phyloP scores from a whole-genome alignment of 306 rosid genomes.

The Sphenostylis stenocarpa region DNA sequence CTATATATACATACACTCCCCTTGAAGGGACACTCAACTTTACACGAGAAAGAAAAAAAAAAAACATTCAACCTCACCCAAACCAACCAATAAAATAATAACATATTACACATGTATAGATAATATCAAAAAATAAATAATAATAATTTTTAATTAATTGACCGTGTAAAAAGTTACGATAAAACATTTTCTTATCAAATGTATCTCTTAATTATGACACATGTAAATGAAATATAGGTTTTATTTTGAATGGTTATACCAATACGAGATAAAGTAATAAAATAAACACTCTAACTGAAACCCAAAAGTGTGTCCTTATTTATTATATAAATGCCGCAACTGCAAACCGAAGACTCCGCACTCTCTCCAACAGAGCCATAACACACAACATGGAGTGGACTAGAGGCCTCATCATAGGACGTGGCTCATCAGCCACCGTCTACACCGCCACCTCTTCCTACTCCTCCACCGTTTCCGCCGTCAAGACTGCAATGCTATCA shows the following conservation, averaged over 20 bases:
- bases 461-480: constrained; percentile 54
- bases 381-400: constrained; percentile 67
- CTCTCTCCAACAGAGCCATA: constrained; percentile 26
- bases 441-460: constrained; percentile 52
- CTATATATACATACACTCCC: neutral
- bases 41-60: neutral
- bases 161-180: no score
- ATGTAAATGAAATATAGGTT: no score
- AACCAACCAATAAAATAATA: constrained; percentile 59
- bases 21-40: constrained; percentile 53
- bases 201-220: no score
- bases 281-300: constrained; percentile 31
- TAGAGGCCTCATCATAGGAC: constrained; percentile 74
- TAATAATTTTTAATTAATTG: no score
- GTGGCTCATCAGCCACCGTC: constrained; percentile 89
- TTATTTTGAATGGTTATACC: no score
- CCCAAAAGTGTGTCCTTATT: constrained; percentile 7
- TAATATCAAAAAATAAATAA: no score
- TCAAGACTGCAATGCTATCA: constrained; percentile 64
- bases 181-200: no score
- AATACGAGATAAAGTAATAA: neutral
- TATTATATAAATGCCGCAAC: constrained; percentile 40
- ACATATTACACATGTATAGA: no score
- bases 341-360: constrained; percentile 21
- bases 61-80: constrained; percentile 48